Evolutionary conservation across 2,329 filamentous ascomycete genomes (phyloP), one percentile per base, ranked within the genome.

Genomic region (Lasiodiplodia gonubiensis): DNA sequence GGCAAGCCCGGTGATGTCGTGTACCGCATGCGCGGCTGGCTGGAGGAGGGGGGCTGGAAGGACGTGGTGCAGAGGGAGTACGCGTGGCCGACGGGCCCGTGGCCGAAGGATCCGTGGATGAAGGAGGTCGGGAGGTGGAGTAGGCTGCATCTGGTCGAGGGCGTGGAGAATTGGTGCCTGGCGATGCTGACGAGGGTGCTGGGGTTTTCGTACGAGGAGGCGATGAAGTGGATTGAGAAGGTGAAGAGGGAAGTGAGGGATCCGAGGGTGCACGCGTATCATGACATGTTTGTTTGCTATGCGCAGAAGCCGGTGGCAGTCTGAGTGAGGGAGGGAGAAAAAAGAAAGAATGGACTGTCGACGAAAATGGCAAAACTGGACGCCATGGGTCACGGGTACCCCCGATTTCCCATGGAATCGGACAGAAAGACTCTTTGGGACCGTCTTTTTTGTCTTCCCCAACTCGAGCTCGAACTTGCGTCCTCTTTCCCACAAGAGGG

Each of bases 11-110:
- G 79, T 8, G 73, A 74, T 25, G 75, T 81, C n/a, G 79, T 79
- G 30, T 42, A 75, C 30, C 67, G 78, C 14, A 77, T 81, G 51
- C 77, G 79, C 69, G 74, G 77, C 39, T 80, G 82, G 66, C 77
- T 88, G 71, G 74, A 77, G 3, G 82, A 84, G 12, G 85, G 82
- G 0, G 87, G 86, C 0, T 88, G 88, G 69, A 76, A 80, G 57
- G 81, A 86, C 65, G 81, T 89, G 0, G 75, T 75, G 0, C 82
- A 86, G 71, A 75, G 79, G 2, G 71, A 83, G 23, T 74, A 69
- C 68, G 74, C 72, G 61, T 7, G 83, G 80, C 71, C 73, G 1
- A 69, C 74, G n/a, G 72, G 73, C 1, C 51, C 37, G 27, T 79
- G 77, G 77, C 66, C 73, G 6, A 59, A 68, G 8, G 76, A 79